Conservation (phyloP, 2,329 filamentous ascomycete species). For the Penicillium carneum region DNA sequence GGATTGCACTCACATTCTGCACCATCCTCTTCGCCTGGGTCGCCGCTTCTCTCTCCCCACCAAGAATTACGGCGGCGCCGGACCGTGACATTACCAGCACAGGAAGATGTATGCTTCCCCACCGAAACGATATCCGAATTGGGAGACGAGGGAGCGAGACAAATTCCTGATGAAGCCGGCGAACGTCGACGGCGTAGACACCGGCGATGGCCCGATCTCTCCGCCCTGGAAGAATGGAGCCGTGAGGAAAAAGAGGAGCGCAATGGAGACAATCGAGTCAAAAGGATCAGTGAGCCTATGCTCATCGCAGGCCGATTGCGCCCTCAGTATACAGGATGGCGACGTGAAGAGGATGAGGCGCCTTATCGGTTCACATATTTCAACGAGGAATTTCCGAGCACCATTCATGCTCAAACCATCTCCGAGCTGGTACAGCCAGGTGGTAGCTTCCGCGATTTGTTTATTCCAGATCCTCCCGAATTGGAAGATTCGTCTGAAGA, state of each 20-base stretch:
- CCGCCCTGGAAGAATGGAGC: constrained; percentile 86
- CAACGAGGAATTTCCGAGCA: constrained; percentile 94
- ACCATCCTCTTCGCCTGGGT: constrained; percentile 50
- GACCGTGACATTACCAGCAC: constrained; percentile 69
- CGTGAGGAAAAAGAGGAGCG: constrained; percentile 86
- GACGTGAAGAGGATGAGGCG: constrained; percentile 82
- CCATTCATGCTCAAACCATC: constrained; percentile 93
- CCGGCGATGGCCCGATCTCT: constrained; percentile 84
- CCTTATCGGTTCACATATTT: constrained; percentile 98
- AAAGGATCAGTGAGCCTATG: constrained; percentile 92
- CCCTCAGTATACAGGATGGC: constrained; percentile 81
- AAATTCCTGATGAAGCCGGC: constrained; percentile 55
- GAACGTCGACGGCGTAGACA: constrained; percentile 66
- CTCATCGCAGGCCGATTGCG: constrained; percentile 88
- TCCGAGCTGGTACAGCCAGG: constrained; percentile 89
- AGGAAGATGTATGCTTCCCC: constrained; percentile 93
- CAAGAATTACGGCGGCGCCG: constrained; percentile 58
- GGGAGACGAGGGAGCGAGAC: constrained; percentile 72
- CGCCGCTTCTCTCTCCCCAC: constrained; percentile 46
- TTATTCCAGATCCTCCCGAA: constrained; percentile 82
- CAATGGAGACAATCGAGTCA: constrained; percentile 80
- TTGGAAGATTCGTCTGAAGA: constrained; percentile 76
- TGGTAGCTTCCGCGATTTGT: constrained; percentile 82
- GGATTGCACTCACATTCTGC: constrained; percentile 33
- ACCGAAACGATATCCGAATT: constrained; percentile 79